Base-by-base conservation (phyloP, 2,329 filamentous ascomycete species). In the Thelonectria olida region DNA sequence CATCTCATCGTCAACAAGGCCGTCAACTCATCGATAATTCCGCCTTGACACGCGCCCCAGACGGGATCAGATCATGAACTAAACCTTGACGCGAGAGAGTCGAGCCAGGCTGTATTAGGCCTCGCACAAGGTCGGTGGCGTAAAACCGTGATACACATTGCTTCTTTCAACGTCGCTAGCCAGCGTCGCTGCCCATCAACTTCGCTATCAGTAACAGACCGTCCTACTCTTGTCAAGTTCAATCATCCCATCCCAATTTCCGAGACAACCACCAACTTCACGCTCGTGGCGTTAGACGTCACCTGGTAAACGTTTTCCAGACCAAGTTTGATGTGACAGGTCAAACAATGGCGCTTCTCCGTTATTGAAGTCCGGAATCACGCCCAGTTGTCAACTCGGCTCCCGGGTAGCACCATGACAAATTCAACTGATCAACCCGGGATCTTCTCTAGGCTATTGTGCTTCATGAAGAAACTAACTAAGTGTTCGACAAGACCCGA, bases 1-100 rank as follows among this genome's bases (percentile, higher is more conserved):
- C 28, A 31, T 31, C n/a, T n/a, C n/a, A n/a, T n/a, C n/a, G n/a
- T 31, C 28, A 52, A 28, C 55, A 17, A 52, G 36, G n/a, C n/a
- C n/a, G n/a, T n/a, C n/a, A n/a, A n/a, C n/a, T n/a, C n/a, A n/a
- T n/a, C n/a, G n/a, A 34, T 34, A 38, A 20, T 50, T 38, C 52
- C 45, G 36, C 31, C 19, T n/a, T 41, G 22, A 28, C 47, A 20
- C 38, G 17, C 42, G 23, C 41, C 23, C 19, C 25, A 31, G 5
- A 27, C 19, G 25, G 12, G 28, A 61, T 56, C 58, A 61, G 58
- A 25, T 51, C 58, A 61, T 61, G 39, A 56, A 27, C 22, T 20
- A 7, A 47, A 34, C 39, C 42, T 25, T n/a, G n/a, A n/a, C n/a
- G n/a, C n/a, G n/a, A n/a, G n/a, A n/a, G 15, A 31, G 15, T 20